A percentile compares a stretch with the other conserved stretches of the same genome.
Evolutionary conservation across 768 basidiomycete genomes (phyloP).

Genomic region (Lyophyllum atratum): DNA sequence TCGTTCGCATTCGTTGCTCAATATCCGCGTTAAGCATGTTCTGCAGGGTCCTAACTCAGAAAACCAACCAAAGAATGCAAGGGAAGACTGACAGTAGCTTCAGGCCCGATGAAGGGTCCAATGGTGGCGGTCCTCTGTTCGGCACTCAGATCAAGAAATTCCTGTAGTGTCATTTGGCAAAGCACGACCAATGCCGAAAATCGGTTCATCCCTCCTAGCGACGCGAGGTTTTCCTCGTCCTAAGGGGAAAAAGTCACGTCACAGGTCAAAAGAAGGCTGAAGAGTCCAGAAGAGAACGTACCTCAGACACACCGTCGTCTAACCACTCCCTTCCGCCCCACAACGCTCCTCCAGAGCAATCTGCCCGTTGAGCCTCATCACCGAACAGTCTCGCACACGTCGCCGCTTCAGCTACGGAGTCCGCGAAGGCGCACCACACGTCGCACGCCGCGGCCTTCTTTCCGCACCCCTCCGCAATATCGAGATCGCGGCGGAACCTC

Average conservation of each 20-base stretch:
- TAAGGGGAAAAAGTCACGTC: conserved; percentile 23
- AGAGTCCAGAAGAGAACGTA: conserved; percentile 18
- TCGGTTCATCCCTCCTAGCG: conserved; percentile 63
- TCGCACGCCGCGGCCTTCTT: conserved; percentile 44
- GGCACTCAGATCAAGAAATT: conserved; percentile 53
- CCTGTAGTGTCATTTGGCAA: conserved; percentile 51
- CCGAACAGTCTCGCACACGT: conserved; percentile 56
- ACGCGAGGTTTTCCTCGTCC: conserved; percentile 63
- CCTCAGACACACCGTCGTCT: conserved; percentile 55
- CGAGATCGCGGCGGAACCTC: conserved; percentile 63
- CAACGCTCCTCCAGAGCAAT: conserved; percentile 41
- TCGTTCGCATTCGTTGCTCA: conserved; percentile 6
- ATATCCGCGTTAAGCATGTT: conserved; percentile 13
- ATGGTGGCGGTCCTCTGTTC: conserved; percentile 50
- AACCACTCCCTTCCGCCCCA: conserved; percentile 72
- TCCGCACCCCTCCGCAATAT: conserved; percentile 60
- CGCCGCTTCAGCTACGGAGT: conserved; percentile 59
- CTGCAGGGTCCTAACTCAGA: conserved; percentile 1
- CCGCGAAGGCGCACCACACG: conserved; percentile 64
- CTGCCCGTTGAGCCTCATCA: conserved; percentile 51
- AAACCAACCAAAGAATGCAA: background rate
- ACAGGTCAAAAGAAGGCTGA: background rate
- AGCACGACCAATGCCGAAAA: conserved; percentile 71
- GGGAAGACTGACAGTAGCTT: conserved; percentile 50
- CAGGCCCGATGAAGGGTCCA: conserved; percentile 46